Evolutionary conservation across 1,139 yeast genomes (phyloP).

Genomic region (Candida buenavistaensis): DNA sequence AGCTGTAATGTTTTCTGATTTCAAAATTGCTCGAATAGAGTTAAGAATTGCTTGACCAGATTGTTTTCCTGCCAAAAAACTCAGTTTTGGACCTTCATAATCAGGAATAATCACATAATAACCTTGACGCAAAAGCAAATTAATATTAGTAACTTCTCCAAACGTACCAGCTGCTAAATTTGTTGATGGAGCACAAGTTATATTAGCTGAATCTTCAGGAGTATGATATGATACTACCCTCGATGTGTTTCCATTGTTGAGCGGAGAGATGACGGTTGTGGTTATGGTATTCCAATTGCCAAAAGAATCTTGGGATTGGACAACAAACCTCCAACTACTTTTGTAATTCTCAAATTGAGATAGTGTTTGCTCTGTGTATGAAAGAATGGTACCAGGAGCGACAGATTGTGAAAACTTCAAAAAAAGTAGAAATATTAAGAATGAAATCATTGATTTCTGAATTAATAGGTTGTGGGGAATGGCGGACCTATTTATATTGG

Average conservation of each 20-base stretch:
- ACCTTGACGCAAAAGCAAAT: conserved; percentile 28
- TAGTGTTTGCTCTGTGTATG: too few species aligned
- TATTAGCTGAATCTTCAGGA: conserved; percentile 15
- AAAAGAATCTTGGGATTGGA: conserved; percentile 30
- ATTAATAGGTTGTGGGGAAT: too few species aligned
- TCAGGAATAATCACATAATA: conserved; percentile 38
- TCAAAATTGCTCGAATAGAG: conserved; percentile 30
- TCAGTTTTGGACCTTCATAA: conserved; percentile 28
- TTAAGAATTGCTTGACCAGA: conserved; percentile 35
- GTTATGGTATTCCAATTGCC: conserved; percentile 33
- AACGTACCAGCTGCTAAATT: too few species aligned
- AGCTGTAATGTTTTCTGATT: conserved; percentile 27
- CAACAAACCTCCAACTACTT: conserved; percentile 35
- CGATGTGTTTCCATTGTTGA: conserved; percentile 22
- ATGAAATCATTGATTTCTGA: too few species aligned
- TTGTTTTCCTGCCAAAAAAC: conserved; percentile 31
- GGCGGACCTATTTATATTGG: too few species aligned
- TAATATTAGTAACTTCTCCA: conserved; percentile 27
- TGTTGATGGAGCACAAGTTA: conserved; percentile 17
- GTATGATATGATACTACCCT: conserved; percentile 21
- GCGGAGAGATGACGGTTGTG: conserved; percentile 35
- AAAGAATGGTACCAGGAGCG: too few species aligned
- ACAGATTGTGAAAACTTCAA: too few species aligned
- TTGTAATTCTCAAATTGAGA: too few species aligned
- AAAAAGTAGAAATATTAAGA: too few species aligned